phyloP scores from a whole-genome alignment of 2,329 filamentous ascomycete genomes.

The Fonsecaea pedrosoi region DNA sequence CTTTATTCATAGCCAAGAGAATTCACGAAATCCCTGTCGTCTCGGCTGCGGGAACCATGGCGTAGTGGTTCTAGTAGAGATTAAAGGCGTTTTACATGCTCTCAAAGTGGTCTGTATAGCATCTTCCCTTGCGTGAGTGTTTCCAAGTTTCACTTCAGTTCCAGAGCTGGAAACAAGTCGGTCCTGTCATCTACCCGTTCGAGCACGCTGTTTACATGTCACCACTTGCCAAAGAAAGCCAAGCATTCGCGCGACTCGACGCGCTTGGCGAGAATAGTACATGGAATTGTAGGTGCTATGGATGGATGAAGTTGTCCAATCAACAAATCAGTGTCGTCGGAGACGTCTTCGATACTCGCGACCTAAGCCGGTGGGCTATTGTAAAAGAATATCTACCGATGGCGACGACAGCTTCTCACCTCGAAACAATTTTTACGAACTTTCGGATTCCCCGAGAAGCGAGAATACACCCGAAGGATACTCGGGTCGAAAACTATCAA shows the following conservation, averaged over 20 bases:
- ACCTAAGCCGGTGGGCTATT: conserved; percentile 2
- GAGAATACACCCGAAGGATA: no score
- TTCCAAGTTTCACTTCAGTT: no score
- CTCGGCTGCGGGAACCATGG: conserved; percentile 17
- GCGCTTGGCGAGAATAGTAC: no score
- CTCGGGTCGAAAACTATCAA: no score
- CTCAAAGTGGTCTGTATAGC: conserved; percentile 26
- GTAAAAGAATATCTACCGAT: conserved; percentile 12
- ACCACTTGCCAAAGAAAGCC: no score
- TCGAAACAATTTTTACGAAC: no score
- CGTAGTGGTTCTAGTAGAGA: conserved; percentile 17
- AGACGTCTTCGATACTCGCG: not conserved
- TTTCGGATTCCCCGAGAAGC: no score
- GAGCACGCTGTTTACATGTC: no score
- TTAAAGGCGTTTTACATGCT: conserved; percentile 22
- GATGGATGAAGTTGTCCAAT: conserved; percentile 13
- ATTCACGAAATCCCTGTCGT: conserved; percentile 4
- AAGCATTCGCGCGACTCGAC: no score
- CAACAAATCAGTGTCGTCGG: not conserved
- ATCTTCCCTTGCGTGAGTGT: not conserved
- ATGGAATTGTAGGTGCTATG: conserved; percentile 44
- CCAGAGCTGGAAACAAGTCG: no score
- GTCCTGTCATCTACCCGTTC: no score
- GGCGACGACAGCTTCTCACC: no score
- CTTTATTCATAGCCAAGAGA: conserved; percentile 24